phyloP scores from a whole-genome alignment of 2,329 filamentous ascomycete species.

The Ophiognomonia clavigignenti-juglandacearum region DNA sequence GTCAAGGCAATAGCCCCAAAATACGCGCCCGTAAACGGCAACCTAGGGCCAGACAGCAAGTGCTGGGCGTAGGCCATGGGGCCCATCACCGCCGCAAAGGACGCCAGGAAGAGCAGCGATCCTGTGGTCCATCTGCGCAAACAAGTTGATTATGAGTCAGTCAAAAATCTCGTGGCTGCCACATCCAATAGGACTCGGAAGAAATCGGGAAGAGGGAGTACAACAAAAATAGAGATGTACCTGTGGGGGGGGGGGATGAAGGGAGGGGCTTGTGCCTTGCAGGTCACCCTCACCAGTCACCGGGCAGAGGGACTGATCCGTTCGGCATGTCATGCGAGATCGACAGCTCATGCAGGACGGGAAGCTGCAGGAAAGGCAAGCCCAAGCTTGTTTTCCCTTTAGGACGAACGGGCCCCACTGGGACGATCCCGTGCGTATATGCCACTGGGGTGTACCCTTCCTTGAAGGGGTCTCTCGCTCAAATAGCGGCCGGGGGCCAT shows the following conservation, averaged over 20 bases:
- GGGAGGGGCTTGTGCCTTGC: constrained; percentile 15
- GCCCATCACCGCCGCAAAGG: constrained; percentile 93
- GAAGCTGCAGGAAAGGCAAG: constrained; percentile 30
- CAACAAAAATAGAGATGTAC: not conserved
- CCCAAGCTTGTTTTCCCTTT: constrained; percentile 19
- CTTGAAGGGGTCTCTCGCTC: not conserved
- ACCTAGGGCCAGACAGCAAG: constrained; percentile 73
- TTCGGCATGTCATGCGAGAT: constrained; percentile 21
- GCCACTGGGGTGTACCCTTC: constrained; percentile 7
- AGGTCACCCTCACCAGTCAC: constrained; percentile 22
- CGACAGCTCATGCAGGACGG: constrained; percentile 27
- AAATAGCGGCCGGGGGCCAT: constrained; percentile 5
- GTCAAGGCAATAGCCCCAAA: constrained; percentile 90
- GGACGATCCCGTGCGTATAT: constrained; percentile 12
- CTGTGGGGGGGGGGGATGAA: not conserved
- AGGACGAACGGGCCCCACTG: constrained; percentile 6
- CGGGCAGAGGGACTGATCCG: constrained; percentile 14
- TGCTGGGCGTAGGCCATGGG: constrained; percentile 78
- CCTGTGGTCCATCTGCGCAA: constrained; percentile 83
- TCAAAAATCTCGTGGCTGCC: not conserved
- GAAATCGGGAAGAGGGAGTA: not conserved
- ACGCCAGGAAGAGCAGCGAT: constrained; percentile 81
- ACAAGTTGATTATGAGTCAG: constrained; percentile 6
- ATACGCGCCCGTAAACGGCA: constrained; percentile 92
- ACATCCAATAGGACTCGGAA: too few species aligned